Conservation (phyloP, 805 yeast genomes). For the Sporopachydermia lactativora region DNA sequence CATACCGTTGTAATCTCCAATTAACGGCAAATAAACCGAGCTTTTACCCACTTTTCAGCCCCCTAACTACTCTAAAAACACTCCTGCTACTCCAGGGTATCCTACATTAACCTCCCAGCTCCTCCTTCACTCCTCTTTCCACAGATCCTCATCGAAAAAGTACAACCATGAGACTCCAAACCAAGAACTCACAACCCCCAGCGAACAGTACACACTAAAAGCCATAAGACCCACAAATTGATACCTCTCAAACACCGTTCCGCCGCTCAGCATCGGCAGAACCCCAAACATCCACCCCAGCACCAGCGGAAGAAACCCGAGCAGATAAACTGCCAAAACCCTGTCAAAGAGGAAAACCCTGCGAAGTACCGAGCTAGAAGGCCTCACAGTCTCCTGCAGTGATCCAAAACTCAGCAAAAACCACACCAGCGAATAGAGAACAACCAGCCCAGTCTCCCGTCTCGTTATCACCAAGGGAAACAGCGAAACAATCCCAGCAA, state of each 20-base stretch:
- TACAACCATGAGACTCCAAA: conserved; percentile 80
- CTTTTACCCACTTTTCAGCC: no score
- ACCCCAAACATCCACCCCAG: conserved; percentile 24
- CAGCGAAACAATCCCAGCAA: conserved; percentile 75
- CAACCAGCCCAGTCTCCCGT: conserved; percentile 68
- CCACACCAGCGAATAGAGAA: conserved; percentile 73
- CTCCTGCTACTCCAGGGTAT: no score
- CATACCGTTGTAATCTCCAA: no score
- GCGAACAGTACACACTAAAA: conserved; percentile 71
- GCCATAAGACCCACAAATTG: conserved; percentile 73
- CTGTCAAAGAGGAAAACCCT: conserved; percentile 55
- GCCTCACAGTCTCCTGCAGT: conserved; percentile 50
- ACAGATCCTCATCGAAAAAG: conserved; percentile 64
- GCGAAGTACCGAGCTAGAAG: conserved; percentile 25
- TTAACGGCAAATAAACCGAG: no score
- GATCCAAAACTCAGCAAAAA: conserved; percentile 61
- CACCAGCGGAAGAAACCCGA: conserved; percentile 56
- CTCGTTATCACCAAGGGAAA: conserved; percentile 78
- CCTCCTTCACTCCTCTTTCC: no score
- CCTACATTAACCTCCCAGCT: no score
- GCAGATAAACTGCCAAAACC: conserved; percentile 46
- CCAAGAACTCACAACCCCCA: conserved; percentile 83
- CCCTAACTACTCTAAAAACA: no score
- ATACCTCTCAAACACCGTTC: conserved; percentile 37
- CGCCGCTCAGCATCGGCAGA: conserved; percentile 43